Evolutionary conservation across 495 filamentous ascomycete species (phyloP).

Genomic region (Friedmanniomyces simplex): DNA sequence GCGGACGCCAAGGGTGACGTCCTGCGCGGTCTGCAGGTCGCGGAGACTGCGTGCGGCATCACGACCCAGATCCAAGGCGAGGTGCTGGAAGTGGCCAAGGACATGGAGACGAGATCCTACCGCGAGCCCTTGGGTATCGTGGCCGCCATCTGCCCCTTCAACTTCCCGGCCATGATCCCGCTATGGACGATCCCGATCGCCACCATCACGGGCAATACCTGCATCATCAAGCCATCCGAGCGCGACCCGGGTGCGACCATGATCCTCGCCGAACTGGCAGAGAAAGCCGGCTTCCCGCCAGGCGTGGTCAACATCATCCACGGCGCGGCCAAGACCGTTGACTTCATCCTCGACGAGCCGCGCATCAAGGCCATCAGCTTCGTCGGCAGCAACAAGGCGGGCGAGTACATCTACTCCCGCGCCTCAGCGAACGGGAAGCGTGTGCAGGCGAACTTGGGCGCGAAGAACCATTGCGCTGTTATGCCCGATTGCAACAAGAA

Average conservation of each 20-base stretch:
- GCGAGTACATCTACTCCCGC: constrained; percentile 90
- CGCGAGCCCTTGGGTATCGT: constrained; percentile 88
- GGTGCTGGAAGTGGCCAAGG: constrained; percentile 91
- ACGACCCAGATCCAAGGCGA: constrained; percentile 90
- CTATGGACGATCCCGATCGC: constrained; percentile 95
- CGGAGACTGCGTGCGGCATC: constrained; percentile 90
- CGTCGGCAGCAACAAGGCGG: constrained; percentile 90
- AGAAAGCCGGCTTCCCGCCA: constrained; percentile 84
- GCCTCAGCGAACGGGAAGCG: constrained; percentile 84
- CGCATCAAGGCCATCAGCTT: constrained; percentile 97
- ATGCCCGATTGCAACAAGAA: constrained; percentile 98
- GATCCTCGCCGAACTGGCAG: constrained; percentile 88
- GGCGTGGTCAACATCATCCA: constrained; percentile 95
- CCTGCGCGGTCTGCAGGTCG: constrained; percentile 88
- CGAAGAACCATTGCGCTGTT: constrained; percentile 96
- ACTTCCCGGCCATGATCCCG: constrained; percentile 99
- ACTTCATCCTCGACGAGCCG: constrained; percentile 95
- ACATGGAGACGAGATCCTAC: constrained; percentile 97
- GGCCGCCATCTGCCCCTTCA: constrained; percentile 97
- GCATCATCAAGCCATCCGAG: constrained; percentile 95
- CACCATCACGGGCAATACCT: constrained; percentile 85
- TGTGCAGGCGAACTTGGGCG: constrained; percentile 96
- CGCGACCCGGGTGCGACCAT: constrained; percentile 96
- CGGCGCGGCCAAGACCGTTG: constrained; percentile 79
- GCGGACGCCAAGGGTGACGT: constrained; percentile 94